These are phyloP conservation scores for Lepiota subincarnata DNA, from an alignment of 768 basidiomycete species.

Conservation along the genomic window DNA sequence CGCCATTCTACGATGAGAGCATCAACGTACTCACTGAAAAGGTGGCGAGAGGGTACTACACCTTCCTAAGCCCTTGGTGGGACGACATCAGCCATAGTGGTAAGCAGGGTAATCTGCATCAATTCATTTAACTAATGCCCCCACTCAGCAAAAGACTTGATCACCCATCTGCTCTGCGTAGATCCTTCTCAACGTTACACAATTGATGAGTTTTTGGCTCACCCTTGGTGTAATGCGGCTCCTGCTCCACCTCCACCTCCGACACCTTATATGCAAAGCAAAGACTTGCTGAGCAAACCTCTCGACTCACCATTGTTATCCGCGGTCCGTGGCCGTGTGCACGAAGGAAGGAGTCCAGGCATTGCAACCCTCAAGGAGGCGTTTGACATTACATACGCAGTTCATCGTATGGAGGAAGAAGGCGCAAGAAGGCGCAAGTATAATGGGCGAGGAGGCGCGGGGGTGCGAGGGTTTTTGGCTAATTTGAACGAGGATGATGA, in stretches of 20 bases:
- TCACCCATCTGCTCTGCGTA: slow-evolving; percentile 91
- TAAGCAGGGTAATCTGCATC: slow-evolving; percentile 27
- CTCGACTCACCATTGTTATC: slow-evolving; percentile 91
- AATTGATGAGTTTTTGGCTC: slow-evolving; percentile 95
- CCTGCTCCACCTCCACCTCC: slow-evolving; percentile 61
- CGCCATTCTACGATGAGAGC: slow-evolving; percentile 98
- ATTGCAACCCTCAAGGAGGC: slow-evolving; percentile 93
- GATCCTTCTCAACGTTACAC: slow-evolving; percentile 95
- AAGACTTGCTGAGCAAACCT: slow-evolving; percentile 37
- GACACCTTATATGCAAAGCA: slow-evolving; percentile 51
- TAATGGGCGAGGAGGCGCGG: slow-evolving; percentile 75
- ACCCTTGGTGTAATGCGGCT: slow-evolving; percentile 87
- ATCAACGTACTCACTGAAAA: slow-evolving; percentile 98
- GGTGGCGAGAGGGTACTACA: slow-evolving; percentile 95
- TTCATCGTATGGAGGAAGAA: slow-evolving; percentile 99
- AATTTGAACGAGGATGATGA: slow-evolving; percentile 96
- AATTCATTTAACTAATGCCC: neutral
- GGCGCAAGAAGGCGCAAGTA: slow-evolving; percentile 83
- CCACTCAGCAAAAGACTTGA: slow-evolving; percentile 82
- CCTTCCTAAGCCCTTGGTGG: slow-evolving; percentile 99
- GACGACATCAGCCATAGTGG: slow-evolving; percentile 86
- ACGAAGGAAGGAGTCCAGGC: slow-evolving; percentile 86
- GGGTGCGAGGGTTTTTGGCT: slow-evolving; percentile 69
- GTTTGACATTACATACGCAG: slow-evolving; percentile 98
- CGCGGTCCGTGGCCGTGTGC: slow-evolving; percentile 63